A percentile compares a stretch with the other conserved stretches of the same genome.
phyloP scores from a whole-genome alignment of 148 eudicot species.

The Silene uniflora region DNA sequence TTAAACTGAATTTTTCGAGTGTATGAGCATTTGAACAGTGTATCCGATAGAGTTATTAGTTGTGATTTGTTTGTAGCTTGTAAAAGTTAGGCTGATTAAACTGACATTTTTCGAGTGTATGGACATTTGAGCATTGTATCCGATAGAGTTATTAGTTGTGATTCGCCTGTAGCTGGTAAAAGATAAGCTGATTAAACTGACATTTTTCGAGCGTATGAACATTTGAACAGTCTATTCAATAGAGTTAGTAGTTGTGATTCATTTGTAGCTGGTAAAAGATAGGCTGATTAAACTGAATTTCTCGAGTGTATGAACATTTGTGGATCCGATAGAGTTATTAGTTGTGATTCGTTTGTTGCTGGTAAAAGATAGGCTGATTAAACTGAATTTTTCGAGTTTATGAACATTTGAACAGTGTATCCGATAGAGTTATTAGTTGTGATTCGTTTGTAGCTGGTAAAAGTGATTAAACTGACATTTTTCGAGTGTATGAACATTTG shows the following conservation, averaged over 20 bases:
- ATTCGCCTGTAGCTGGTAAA: neutral
- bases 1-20: neutral
- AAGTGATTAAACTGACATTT: too few species aligned
- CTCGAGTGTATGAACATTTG: neutral
- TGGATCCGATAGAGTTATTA: neutral
- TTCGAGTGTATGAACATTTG: neutral
- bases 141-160: neutral
- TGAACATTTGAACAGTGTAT: neutral
- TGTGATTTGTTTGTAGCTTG: neutral
- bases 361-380: too few species aligned
- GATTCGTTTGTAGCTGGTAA: too few species aligned
- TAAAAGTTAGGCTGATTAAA: too few species aligned
- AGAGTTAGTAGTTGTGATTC: neutral
- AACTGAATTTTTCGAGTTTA: too few species aligned
- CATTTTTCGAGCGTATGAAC: neutral
- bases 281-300: too few species aligned
- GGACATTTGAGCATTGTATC: neutral
- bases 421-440: neutral
- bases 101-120: neutral
- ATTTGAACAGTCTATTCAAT: neutral
- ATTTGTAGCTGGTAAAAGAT: too few species aligned
- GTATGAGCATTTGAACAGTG: neutral
- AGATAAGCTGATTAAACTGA: too few species aligned
- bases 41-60: neutral
- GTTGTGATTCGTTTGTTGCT: too few species aligned